A percentile compares a stretch with the other conserved stretches of the same genome.
Evolutionary conservation across 306 rosid genomes (phyloP).

Genomic region (Rubus parviflorus): DNA sequence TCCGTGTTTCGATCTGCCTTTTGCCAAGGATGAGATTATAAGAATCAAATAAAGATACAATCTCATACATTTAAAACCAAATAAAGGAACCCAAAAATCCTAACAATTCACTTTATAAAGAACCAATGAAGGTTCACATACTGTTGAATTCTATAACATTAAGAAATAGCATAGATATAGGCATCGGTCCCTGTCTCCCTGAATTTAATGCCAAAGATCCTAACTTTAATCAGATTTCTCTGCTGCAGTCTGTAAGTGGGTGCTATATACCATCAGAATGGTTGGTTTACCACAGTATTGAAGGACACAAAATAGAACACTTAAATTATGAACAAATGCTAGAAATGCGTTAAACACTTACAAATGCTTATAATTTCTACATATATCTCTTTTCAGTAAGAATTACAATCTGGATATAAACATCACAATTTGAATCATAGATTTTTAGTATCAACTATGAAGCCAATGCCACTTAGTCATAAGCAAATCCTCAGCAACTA

Average conservation of each 20-base stretch:
- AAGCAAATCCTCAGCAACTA: neutral
- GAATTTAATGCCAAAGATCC: neutral
- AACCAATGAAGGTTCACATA: neutral
- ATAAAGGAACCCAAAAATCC: neutral
- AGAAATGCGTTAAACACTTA: neutral
- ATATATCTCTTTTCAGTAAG: neutral
- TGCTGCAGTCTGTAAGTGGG: too few species aligned
- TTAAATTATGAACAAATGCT: too few species aligned
- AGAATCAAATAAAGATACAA: conserved; percentile 40
- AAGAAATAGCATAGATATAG: neutral
- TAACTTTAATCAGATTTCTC: neutral
- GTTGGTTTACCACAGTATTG: too few species aligned
- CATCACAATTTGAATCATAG: neutral
- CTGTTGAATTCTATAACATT: neutral
- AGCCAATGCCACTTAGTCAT: neutral
- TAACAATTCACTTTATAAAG: neutral
- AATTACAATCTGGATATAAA: neutral
- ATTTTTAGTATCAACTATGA: neutral
- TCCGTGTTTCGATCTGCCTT: conserved; percentile 99
- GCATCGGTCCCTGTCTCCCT: neutral
- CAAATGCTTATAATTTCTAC: neutral
- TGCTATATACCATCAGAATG: too few species aligned
- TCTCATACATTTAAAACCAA: conserved; percentile 29
- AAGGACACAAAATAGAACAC: too few species aligned
- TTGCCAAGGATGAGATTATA: conserved; percentile 75